Base-by-base conservation (phyloP, 768 basidiomycete genomes). In the Clathrus columnatus region DNA sequence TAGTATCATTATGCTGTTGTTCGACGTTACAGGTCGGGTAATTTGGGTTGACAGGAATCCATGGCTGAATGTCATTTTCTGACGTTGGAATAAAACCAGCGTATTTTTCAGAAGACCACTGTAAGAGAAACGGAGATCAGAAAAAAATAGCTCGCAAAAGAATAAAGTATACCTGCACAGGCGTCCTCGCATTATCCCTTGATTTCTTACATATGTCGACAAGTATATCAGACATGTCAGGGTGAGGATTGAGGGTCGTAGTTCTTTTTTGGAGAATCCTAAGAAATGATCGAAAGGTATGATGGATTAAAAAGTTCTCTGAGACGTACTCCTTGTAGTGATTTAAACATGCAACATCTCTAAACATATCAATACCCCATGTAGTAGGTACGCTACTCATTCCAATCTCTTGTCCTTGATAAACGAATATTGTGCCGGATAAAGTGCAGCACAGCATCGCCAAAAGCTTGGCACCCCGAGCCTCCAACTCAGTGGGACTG, bases 21-120 rank as follows among this genome's bases (percentile, higher is more conserved):
- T 61, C 71, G 16, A 72, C 83, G 60, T 86, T 87, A 76, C 81
- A 84, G 0, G 59, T 57, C n/a, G 59, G 54, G 62, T 80, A 84
- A 61, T 87, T 84, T 36, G 84, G 83, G 61, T 85, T 83, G 6
- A 84, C 78, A 23, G 83, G 72, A 84, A 87, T 87, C 85, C 85
- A 89, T 0, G 86, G 84, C 21, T 48, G 16, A 14, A 42, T 26
- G n/a, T 32, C 30, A 32, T 32, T 7, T 7, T 32, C 30, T 1
- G 65, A 74, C 2, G 78, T 80, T 2, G 76, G 72, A 11, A 82
- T 81, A 65, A 88, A 87, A 0, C 87, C 85, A 0, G 76, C 83
- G 54, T 87, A 72, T 7, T 67, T 24, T 3, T 71, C 65, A 7
- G 69, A 53, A 58, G 82, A 71, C 84, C 85, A 87, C 82, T 85